Percentiles rank a stretch among this genome's conserved stretches.
Evolutionary conservation across 257 asterid species (phyloP).

Genomic region (Primulina huaijiensis): DNA sequence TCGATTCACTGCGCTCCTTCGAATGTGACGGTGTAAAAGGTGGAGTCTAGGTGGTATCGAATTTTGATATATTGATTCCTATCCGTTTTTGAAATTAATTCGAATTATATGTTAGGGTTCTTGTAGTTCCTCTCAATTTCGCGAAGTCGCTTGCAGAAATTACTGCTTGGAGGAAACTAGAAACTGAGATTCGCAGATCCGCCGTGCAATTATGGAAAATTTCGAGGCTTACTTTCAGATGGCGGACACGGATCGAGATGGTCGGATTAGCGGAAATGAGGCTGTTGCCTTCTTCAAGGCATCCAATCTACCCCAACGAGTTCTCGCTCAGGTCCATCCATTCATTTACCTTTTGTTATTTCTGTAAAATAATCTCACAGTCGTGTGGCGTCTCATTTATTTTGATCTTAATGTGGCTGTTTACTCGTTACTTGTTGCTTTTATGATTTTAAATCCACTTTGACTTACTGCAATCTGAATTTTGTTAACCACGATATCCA

Average conservation of each 20-base stretch:
- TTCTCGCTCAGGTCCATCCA: slow-evolving; percentile 85
- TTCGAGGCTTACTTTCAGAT: slow-evolving; percentile 78
- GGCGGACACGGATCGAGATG: slow-evolving; percentile 96
- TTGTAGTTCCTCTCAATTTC: neutral
- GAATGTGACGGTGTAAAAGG: neutral
- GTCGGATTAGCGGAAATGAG: slow-evolving; percentile 84
- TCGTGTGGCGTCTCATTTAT: neutral
- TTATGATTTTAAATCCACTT: slow-evolving; percentile 9
- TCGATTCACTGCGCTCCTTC: neutral
- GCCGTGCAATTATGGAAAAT: slow-evolving; percentile 39
- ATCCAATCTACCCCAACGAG: slow-evolving; percentile 69
- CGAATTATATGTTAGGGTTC: neutral
- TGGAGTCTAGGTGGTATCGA: neutral
- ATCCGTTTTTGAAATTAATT: too few relatives aligned
- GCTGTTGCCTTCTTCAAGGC: slow-evolving; percentile 81
- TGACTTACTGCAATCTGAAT: slow-evolving; percentile 17
- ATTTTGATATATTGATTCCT: neutral
- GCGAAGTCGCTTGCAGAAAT: neutral
- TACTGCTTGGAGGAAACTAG: neutral
- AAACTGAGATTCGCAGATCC: neutral
- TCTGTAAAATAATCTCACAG: neutral
- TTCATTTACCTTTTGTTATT: neutral
- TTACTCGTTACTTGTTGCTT: slow-evolving; percentile 15
- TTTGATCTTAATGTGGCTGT: neutral
- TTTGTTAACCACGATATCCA: slow-evolving; percentile 12